phyloP scores from a whole-genome alignment of 2,329 filamentous ascomycete genomes.

The Exserohilum turcica region DNA sequence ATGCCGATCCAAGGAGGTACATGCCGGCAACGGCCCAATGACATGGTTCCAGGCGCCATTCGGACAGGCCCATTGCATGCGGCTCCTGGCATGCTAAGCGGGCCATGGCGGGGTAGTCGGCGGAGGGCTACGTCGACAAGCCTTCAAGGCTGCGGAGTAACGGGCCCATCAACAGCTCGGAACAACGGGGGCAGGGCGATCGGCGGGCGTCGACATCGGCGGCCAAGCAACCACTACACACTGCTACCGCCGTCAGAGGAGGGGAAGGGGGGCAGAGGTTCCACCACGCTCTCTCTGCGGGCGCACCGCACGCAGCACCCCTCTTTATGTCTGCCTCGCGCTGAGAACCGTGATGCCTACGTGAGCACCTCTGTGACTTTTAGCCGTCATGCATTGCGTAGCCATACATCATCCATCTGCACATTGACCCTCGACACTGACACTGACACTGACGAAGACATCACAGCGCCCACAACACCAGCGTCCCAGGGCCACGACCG shows the following conservation, averaged over 20 bases:
- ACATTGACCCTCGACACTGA: neutral
- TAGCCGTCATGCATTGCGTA: neutral
- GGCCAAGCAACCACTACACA: neutral
- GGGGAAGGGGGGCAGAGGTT: too few relatives aligned
- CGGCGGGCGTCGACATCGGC: neutral
- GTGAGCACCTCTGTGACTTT: conserved; percentile 12
- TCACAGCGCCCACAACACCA: neutral
- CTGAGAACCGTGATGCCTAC: conserved; percentile 15
- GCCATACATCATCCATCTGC: neutral
- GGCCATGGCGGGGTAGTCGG: conserved; percentile 27
- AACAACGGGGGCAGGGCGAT: neutral
- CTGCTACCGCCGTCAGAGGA: neutral
- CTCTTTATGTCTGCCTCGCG: conserved; percentile 7
- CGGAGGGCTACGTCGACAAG: neutral
- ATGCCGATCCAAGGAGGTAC: conserved; percentile 4
- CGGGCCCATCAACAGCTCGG: neutral
- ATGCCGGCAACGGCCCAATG: conserved; percentile 13
- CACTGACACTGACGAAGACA: neutral
- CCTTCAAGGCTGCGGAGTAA: conserved; percentile 9
- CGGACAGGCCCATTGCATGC: conserved; percentile 22
- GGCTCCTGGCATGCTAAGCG: conserved; percentile 29
- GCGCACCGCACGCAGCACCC: neutral
- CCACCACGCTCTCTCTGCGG: neutral
- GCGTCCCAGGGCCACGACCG: neutral
- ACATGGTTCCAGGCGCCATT: neutral